Base-by-base conservation (phyloP, 2,329 filamentous ascomycete species). In the Fusarium fujikuroi region DNA sequence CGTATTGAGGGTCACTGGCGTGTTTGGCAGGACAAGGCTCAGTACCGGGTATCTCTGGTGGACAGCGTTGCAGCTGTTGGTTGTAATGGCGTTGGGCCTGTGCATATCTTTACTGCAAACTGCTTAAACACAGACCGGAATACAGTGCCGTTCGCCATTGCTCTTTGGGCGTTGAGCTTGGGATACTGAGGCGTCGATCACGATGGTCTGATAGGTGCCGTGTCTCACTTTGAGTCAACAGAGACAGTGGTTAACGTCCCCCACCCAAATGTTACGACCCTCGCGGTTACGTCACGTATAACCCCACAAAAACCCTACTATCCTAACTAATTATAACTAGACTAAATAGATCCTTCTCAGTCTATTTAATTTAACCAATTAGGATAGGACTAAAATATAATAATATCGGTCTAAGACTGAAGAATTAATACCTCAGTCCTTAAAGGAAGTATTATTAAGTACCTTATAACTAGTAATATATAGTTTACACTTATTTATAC, bases 61-160 rank as follows among this genome's bases (percentile, higher is more conserved):
- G 16, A 14, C 25, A 59, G 32, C 34, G 52, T 63, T 25, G 34
- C 40, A 63, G n/a, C 30, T 39, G 40, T 59, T 59, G 60, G 52
- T 46, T 59, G 32, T 39, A 39, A 32, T 34, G 34, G 50, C 30
- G 36, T 40, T 23, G 23, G 28, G 25, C 44, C 42, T 6, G 18
- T 15, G 56, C 47, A 36, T 21, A 68, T 68, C 65, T 10, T 56
- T 68, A 68, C 65, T 68, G n/a, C 19, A 67, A 67, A 68, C 36
- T 63, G 47, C 65, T n/a, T 40, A 40, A 56, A 43, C 28, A 32
- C 23, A n/a, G n/a, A 34, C 46, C 42, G 63, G 54, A 34, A 43
- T 40, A 34, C 43, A 30, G 43, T 66, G 63, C 50, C 62, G 43
- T 49, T 19, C 15, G 25, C 34, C 23, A 32, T 21, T 59, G 59